Base-by-base conservation (phyloP, 306 rosid genomes). In the Gastrolobium villosum region DNA sequence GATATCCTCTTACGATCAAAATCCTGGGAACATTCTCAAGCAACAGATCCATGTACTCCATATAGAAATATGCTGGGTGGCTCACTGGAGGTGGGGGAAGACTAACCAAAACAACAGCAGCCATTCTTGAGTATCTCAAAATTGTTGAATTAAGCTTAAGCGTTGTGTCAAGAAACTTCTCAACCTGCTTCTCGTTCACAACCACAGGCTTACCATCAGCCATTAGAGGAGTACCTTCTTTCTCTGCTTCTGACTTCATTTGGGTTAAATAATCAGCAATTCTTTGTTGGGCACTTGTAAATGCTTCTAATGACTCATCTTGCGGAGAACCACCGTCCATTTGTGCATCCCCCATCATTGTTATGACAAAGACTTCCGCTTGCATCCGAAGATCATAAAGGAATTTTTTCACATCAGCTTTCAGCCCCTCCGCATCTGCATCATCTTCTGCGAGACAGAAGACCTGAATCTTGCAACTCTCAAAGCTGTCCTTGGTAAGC, bases 41-140 rank as follows among this genome's bases (percentile, higher is more conserved):
- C 89, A 96, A 93, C 81, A 93, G 82, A 89, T 96, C 99, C 98
- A 96, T 91, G 83, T 96, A 96, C 79, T 96, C 99, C 99, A 96
- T 93, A 69, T 96, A 96, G 85, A 96, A 90, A 66, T 93, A 96
- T 6, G 86, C 84, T 0, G 99, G 99, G 80, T 96, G 99, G 84
- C 90, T 86, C 52, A 86, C 8, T 4, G 99, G 99, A 8, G 99
- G 99, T 2, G 99, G 99, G 11, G 99, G 99, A 49, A 96, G 83
- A 79, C 99, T 96, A 67, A 96, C 96, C 5, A 96, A 90, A 34
- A 96, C 99, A 26, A 96, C 99, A 2, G 99, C 93, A 34, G 99
- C 99, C 99, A 96, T 93, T 88, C 98, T 93, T 1, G 99, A 96
- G 88, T 96, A 91, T 82, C 96, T 86, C 70, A 96, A 86, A 68